Evolutionary conservation across 441 rosid genomes (phyloP), one percentile per base, ranked within the genome.

Genomic region (Bocquillonia castaneifolia): DNA sequence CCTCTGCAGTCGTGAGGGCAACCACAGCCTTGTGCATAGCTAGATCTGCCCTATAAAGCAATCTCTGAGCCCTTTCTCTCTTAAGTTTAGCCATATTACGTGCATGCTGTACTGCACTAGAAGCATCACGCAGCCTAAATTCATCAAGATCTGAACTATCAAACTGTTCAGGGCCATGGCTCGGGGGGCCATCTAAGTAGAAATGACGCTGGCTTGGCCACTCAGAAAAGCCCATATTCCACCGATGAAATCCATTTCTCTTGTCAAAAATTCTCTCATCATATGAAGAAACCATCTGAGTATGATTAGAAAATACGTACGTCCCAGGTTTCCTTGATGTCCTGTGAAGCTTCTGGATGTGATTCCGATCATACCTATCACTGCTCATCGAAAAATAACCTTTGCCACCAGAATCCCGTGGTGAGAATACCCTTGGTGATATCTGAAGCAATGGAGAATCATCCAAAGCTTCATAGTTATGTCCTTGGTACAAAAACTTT

Each of bases 21-120:
- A 82, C 85, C 69, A 86, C 92, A 67, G 97, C 99, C 83, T 83
- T 92, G 84, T 92, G 96, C 58, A 92, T 85, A 22, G 92, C 90
- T 73, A 90, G 73, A 79, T 92, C 98, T 66, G 98, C 99, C 80
- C 74, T 77, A 79, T 78, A 81, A 57, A 88, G 81, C 84, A 92
- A 75, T 72, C 84, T 86, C 81, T 84, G 88, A 54, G 97, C 96
- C 75, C 65, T 88, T 69, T 91, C 94, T 78, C 90, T 79, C 85
- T 94, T 94, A 63, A 84, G 70, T 78, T 86, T 94, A 63, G 98
- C 98, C 68, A 83, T 48, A 39, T 77, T 77, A 10, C 70, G 80
- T 1, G 98, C 94, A 54, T 85, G 86, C 71, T 72, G 76, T 23
- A 96, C 98, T 36, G 88, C 91, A 57, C 85, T 84, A 65, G 91